Base-by-base conservation (phyloP, 176 grass and related monocot genomes). In the Oryza australiensis region DNA sequence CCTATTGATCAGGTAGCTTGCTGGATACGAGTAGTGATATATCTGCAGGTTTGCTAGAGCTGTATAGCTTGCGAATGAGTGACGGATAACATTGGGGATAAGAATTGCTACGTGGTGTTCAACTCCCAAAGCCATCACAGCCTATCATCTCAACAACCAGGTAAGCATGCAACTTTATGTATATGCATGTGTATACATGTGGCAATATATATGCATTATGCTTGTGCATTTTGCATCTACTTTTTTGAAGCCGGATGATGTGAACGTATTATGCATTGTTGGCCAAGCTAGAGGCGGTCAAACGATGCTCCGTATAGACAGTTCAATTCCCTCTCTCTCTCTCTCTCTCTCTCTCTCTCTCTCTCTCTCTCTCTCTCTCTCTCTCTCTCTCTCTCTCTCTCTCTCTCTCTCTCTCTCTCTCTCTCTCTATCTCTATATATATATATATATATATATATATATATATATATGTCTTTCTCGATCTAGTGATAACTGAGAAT, bases 31-130 rank as follows among this genome's bases (percentile, higher is more conserved):
- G 7, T 37, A 13, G 43, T 14, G 12, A 7, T 53, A 53, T 51
- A 55, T 55, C 20, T 2, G 20, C 18, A 55, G 51, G 51, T n/a
- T 55, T 55, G 18, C 51, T n/a, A 81, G 26, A n/a, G n/a, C n/a
- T n/a, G n/a, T n/a, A 37, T 20, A 40, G 41, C 46, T 49, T 49
- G 46, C 4, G 46, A 18, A 32, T 38, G 34, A 42, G 28, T 53
- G 51, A 67, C 66, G 62, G 81, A 80, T 88, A 84, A 63, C n/a
- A 81, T 76, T 89, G 82, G 10, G 33, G 87, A 89, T 85, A 85
- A 76, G 87, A 76, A 76, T 34, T 55, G 70, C 64, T 33, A 80
- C 82, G 82, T 81, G 64, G 77, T 72, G 70, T 76, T 80, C 53
- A 85, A n/a, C 51, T 71, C 12, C 64, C 81, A 72, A 83, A 66